A percentile compares a stretch with the other conserved stretches of the same genome.
Conservation (phyloP, 2,329 filamentous ascomycete species). For the Ciborinia camelliae region DNA sequence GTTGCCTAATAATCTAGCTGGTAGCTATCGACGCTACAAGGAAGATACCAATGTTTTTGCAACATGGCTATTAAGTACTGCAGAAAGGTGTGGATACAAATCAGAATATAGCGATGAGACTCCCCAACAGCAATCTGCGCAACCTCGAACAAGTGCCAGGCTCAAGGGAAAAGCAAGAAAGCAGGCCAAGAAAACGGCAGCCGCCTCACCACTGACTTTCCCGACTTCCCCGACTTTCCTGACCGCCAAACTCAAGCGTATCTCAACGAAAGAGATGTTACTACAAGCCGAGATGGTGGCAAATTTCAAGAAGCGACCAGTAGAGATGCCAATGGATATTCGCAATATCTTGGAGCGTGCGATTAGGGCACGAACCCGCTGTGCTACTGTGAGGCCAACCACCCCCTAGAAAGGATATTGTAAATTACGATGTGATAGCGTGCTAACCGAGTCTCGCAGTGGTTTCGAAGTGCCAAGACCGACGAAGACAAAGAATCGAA, state of each 20-base stretch:
- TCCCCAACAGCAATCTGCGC: neutral
- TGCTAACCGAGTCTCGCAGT: neutral
- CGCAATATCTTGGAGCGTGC: neutral
- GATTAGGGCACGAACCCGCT: neutral
- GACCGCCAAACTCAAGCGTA: neutral
- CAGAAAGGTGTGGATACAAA: neutral
- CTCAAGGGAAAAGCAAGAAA: neutral
- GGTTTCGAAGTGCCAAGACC: neutral
- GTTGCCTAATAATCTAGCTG: neutral
- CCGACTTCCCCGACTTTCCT: too few species aligned
- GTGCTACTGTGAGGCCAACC: neutral
- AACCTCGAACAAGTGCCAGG: neutral
- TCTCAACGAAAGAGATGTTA: neutral
- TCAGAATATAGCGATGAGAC: neutral
- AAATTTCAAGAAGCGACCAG: neutral
- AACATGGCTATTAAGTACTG: neutral
- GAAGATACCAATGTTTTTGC: constrained; percentile 1
- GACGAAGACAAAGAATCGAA: neutral
- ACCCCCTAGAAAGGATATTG: neutral
- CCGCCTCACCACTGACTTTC: too few species aligned
- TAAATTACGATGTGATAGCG: neutral
- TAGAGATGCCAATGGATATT: neutral
- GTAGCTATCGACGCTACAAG: neutral
- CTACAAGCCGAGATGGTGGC: neutral
- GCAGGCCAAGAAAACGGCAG: neutral